Evolutionary conservation across 2,329 filamentous ascomycete genomes (phyloP), one percentile per base, ranked within the genome.

Genomic region (Ophiostoma tasmaniense): DNA sequence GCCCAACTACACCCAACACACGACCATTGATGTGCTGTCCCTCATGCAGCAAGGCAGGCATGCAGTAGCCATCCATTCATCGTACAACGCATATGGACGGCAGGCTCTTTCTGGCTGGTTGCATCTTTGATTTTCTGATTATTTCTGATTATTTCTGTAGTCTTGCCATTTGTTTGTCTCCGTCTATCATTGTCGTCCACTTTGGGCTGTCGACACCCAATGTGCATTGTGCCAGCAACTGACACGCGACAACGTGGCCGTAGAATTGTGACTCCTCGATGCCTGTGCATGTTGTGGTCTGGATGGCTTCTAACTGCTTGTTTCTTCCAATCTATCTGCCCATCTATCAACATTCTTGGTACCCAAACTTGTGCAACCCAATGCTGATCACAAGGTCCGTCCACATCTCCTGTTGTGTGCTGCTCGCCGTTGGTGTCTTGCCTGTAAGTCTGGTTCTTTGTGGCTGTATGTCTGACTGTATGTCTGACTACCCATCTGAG

Each of bases 11-110:
- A 45, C 20, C 42, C 42, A 22, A 55, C 28, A 62, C 59, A 62
- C 17, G 59, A 62, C 59, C 59, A 62, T 62, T 62, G 59, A 62
- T 62, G 59, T 62, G 59, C 59, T 62, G 59, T 30, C 59, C 28
- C 59, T 8, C 59, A 62, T 62, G 59, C 59, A 62, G 59, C 28
- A 33, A 30, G 28, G 59, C 59, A 62, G 30, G 59, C 28, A 33
- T n/a, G 30, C 59, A 62, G 28, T 13, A 39, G 8, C 37, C 37
- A 39, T 39, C 11, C 37, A 39, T 39, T 39, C 14, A 30, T 10
- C 55, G 55, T 62, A 62, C 50, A 55, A 55, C 50, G 50, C 50
- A 55, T 25, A 22, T 22, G 11, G 7, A 55, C 50, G 50, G 50
- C n/a, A 55, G 11, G 11, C 50, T 25, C 8, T 55, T 55, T 55